Base-by-base conservation (phyloP, 805 yeast genomes). In the Saccharomyces paradoxus region DNA sequence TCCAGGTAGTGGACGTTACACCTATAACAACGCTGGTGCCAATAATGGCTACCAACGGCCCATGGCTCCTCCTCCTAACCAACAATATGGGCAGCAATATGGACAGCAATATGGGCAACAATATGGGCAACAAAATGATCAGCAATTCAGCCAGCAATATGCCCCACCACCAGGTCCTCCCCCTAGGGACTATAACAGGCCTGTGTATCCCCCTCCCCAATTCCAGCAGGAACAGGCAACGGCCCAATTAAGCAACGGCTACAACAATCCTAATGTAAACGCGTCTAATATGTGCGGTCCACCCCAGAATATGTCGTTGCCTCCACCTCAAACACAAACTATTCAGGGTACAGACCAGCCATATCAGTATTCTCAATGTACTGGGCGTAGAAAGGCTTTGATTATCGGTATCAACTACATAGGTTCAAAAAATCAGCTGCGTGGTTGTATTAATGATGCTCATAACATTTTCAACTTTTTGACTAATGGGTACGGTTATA, bases 381-480 rank as follows among this genome's bases (percentile, higher is more conserved):
- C 80, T 4, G 95, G 96, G 13, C 75, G 76, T 32, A 79, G 82
- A 57, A 89, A 88, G 70, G 96, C 96, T 1, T 67, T 89, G 53
- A 65, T 87, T 50, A 76, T 89, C 54, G 96, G 96, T 12, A 83
- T 86, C 67, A 89, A 89, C 71, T 89, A 89, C 69, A 74, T 80
- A 56, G 90, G 90, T 6, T 71, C 84, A 3, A 69, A 67, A 50
- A 84, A 81, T 63, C 79, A 76, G 57, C 71, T 89, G 49, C 74
- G 82, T 48, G 96, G 96, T 1, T 88, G 96, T 68, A 85, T 89
- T 64, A 89, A 89, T 64, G 96, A 88, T 69, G 89, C 77, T 17
- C 69, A 76, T 51, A 81, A 79, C 69, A 79, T 81, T 75, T 73
- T 69, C 60, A 61, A 66, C 31, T 78, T 77, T 56, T 71, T 82